These are phyloP conservation scores for Hibiscus trionum DNA, from an alignment of 345 rosid genomes.

Conservation along the genomic window DNA sequence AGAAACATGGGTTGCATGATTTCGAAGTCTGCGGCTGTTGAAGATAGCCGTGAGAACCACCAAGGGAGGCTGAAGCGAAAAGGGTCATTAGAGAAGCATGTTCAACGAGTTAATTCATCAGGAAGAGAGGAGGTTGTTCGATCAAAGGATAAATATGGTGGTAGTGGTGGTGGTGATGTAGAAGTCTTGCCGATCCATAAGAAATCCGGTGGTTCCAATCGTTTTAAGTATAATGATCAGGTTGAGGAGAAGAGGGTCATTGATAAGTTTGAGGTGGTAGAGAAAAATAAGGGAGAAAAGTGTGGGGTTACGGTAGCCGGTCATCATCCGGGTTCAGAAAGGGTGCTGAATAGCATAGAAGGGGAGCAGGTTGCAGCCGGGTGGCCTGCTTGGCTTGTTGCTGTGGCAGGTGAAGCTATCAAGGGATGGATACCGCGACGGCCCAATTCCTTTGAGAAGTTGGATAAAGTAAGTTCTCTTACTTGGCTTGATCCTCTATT, in stretches of 20 bases:
- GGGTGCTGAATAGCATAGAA: slow-evolving; percentile 37
- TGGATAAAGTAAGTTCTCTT: slow-evolving; percentile 55
- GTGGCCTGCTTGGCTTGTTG: slow-evolving; percentile 93
- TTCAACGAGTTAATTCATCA: slow-evolving; percentile 46
- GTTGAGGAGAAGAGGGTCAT: slow-evolving; percentile 28
- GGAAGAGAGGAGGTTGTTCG: slow-evolving; percentile 50
- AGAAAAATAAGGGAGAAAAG: slow-evolving; percentile 29
- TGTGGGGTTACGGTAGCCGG: slow-evolving; percentile 18
- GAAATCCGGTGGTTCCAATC: slow-evolving; percentile 40
- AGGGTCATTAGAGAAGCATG: slow-evolving; percentile 47
- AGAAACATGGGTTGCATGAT: slow-evolving; percentile 66
- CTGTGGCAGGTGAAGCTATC: slow-evolving; percentile 72
- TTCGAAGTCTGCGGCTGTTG: slow-evolving; percentile 46
- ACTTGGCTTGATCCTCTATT: slow-evolving; percentile 11
- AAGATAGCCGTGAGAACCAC: slow-evolving; percentile 35
- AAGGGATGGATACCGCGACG: slow-evolving; percentile 73
- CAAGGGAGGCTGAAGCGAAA: slow-evolving; percentile 39
- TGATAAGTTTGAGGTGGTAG: slow-evolving; percentile 14
- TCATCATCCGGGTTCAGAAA: slow-evolving; percentile 27
- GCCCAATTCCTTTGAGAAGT: slow-evolving; percentile 65
- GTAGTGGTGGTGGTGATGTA: slow-evolving; percentile 41
- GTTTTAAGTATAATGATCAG: slow-evolving; percentile 42
- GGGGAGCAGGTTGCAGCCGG: slow-evolving; percentile 68
- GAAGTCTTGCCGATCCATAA: slow-evolving; percentile 47
- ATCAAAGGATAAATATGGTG: slow-evolving; percentile 26